Conservation (phyloP, 768 basidiomycete genomes). For the Russula compacta region DNA sequence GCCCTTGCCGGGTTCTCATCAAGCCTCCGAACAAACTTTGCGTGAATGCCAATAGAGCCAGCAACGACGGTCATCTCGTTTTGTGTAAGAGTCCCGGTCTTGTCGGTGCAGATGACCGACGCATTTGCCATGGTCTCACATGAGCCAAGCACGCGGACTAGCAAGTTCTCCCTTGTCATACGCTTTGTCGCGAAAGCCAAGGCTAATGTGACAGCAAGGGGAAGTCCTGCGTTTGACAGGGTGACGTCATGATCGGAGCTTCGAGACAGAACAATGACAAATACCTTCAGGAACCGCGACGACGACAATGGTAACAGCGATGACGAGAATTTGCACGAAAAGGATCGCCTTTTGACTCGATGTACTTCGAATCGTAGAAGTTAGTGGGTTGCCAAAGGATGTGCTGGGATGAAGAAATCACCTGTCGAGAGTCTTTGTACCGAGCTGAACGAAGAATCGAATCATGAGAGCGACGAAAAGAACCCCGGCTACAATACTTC, state of each 20-base stretch:
- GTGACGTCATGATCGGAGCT: slow-evolving; percentile 1
- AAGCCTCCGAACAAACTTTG: slow-evolving; percentile 82
- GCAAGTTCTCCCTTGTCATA: slow-evolving; percentile 93
- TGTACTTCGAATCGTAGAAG: slow-evolving; percentile 33
- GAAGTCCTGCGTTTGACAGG: slow-evolving; percentile 49
- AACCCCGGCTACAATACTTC: slow-evolving; percentile 68
- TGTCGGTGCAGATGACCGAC: slow-evolving; percentile 91
- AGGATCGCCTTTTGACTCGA: slow-evolving; percentile 78
- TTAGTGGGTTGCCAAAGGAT: not conserved
- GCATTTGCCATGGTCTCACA: slow-evolving; percentile 99
- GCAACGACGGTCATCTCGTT: slow-evolving; percentile 96
- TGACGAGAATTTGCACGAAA: slow-evolving; percentile 91
- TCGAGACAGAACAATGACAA: slow-evolving; percentile 14
- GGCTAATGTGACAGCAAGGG: slow-evolving; percentile 92
- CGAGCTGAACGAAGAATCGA: slow-evolving; percentile 87
- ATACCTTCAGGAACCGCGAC: slow-evolving; percentile 80
- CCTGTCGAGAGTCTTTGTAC: slow-evolving; percentile 47
- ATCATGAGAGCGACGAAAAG: slow-evolving; percentile 86
- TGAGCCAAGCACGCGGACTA: slow-evolving; percentile 91
- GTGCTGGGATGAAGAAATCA: slow-evolving; percentile 21
- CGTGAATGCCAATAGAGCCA: slow-evolving; percentile 87
- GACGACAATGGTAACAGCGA: slow-evolving; percentile 85
- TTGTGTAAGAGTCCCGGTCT: slow-evolving; percentile 93
- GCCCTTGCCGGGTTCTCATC: slow-evolving; percentile 61
- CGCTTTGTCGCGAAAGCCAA: slow-evolving; percentile 95